Evolutionary conservation across 257 asterid species (phyloP).

Genomic region (Salvia splendens): DNA sequence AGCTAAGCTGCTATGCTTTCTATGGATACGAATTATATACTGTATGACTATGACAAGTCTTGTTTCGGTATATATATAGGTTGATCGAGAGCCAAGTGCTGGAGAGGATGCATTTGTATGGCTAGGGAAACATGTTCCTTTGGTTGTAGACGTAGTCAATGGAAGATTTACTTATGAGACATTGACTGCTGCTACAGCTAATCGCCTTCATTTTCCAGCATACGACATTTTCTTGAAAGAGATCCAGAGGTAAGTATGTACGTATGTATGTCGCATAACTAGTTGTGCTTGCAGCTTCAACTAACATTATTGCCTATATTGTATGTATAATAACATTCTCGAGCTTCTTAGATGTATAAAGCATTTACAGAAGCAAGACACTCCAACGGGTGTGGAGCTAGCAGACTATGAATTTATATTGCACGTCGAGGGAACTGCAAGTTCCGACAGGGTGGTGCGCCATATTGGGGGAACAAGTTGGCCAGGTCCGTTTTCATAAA

Average conservation of each 20-base stretch:
- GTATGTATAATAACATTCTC: neutral
- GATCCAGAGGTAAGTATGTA: constrained; percentile 47
- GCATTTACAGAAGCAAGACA: constrained; percentile 70
- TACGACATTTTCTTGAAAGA: constrained; percentile 74
- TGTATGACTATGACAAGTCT: neutral
- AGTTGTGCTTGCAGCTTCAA: too few relatives aligned
- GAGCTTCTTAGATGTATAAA: constrained; percentile 56
- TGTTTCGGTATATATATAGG: constrained; percentile 43
- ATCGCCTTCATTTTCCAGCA: constrained; percentile 81
- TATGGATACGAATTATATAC: neutral
- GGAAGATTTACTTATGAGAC: constrained; percentile 85
- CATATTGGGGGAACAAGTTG: constrained; percentile 96
- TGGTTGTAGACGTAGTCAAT: constrained; percentile 67
- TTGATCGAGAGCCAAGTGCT: constrained; percentile 59
- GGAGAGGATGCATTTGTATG: constrained; percentile 82
- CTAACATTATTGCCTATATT: too few relatives aligned
- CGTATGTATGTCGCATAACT: too few relatives aligned
- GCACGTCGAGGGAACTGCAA: constrained; percentile 87
- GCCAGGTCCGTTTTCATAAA: constrained; percentile 60
- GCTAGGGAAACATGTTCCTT: constrained; percentile 66
- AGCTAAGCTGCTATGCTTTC: constrained; percentile 24
- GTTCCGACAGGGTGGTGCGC: constrained; percentile 81
- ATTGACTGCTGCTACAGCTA: constrained; percentile 66
- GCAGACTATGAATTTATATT: constrained; percentile 75
- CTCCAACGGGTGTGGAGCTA: constrained; percentile 59